phyloP scores from a whole-genome alignment of 495 filamentous ascomycete genomes.

The Penicillium lividum region DNA sequence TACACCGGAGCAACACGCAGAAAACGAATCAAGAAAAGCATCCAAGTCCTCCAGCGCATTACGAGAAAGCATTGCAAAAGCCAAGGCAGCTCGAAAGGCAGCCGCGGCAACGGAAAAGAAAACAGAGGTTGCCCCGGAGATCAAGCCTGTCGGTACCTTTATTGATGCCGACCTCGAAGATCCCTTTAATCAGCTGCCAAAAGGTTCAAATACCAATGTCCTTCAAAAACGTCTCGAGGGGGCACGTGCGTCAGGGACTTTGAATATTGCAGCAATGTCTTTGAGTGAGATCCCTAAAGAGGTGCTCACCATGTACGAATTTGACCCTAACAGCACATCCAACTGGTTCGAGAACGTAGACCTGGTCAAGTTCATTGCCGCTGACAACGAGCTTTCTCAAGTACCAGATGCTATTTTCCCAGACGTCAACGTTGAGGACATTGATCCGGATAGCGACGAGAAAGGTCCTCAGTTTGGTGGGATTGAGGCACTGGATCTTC shows the following conservation, averaged over 20 bases:
- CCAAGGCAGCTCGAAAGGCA: slow-evolving; percentile 79
- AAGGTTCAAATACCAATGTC: slow-evolving; percentile 61
- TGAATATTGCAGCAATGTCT: slow-evolving; percentile 88
- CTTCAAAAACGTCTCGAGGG: slow-evolving; percentile 73
- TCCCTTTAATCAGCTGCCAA: slow-evolving; percentile 66
- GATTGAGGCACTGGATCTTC: slow-evolving; percentile 78
- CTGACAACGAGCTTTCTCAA: slow-evolving; percentile 84
- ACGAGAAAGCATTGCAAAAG: slow-evolving; percentile 89
- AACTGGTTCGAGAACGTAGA: slow-evolving; percentile 95
- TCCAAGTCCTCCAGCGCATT: slow-evolving; percentile 78
- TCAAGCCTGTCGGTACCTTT: slow-evolving; percentile 33
- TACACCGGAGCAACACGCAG: slow-evolving; percentile 32
- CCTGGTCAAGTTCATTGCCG: slow-evolving; percentile 81
- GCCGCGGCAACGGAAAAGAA: slow-evolving; percentile 42
- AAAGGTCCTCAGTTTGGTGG: slow-evolving; percentile 79
- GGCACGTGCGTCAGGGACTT: slow-evolving; percentile 75
- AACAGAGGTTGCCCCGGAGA: slow-evolving; percentile 15
- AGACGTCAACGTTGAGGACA: slow-evolving; percentile 59
- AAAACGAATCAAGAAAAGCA: slow-evolving; percentile 40
- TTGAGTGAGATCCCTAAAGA: slow-evolving; percentile 78
- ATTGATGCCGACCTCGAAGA: slow-evolving; percentile 55
- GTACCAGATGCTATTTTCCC: slow-evolving; percentile 76
- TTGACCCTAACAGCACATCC: slow-evolving; percentile 58
- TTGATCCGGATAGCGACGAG: slow-evolving; percentile 61
- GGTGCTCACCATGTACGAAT: slow-evolving; percentile 86